Conservation (phyloP, 2,329 filamentous ascomycete species). For the Periconia sp. region DNA sequence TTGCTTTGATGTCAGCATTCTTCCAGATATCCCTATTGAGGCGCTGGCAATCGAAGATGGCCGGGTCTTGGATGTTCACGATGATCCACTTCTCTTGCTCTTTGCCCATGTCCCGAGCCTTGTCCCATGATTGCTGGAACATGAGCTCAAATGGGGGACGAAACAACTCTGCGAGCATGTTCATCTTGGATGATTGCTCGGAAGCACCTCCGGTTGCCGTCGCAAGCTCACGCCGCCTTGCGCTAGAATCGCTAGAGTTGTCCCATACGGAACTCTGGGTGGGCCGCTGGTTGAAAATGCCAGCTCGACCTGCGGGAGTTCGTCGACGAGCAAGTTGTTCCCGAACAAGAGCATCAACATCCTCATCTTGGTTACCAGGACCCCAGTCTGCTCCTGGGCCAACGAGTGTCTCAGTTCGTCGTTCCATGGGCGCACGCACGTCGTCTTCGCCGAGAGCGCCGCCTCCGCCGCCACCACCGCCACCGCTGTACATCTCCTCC, state of each 20-base stretch:
- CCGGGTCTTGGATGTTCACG: conserved; percentile 92
- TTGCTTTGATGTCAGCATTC: conserved; percentile 75
- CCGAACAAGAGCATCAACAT: conserved; percentile 65
- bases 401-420: conserved; percentile 89
- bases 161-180: conserved; percentile 87
- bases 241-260: conserved; percentile 51
- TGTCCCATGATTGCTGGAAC: conserved; percentile 78
- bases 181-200: conserved; percentile 71
- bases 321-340: conserved; percentile 62
- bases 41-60: conserved; percentile 92
- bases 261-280: conserved; percentile 64
- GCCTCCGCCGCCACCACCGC: conserved; percentile 48
- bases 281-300: conserved; percentile 73
- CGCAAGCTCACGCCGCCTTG: conserved; percentile 61
- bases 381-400: conserved; percentile 68
- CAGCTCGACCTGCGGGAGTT: conserved; percentile 49
- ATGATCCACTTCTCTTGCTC: conserved; percentile 91
- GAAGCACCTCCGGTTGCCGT: conserved; percentile 70
- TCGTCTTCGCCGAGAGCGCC: conserved; percentile 54
- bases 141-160: conserved; percentile 92
- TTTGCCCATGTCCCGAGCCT: conserved; percentile 83
- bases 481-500: conserved; percentile 80
- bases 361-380: conserved; percentile 36
- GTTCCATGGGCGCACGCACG: conserved; percentile 88
- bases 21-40: conserved; percentile 98